Base-by-base conservation (phyloP, 306 rosid species). In the Castanopsis chinensis region DNA sequence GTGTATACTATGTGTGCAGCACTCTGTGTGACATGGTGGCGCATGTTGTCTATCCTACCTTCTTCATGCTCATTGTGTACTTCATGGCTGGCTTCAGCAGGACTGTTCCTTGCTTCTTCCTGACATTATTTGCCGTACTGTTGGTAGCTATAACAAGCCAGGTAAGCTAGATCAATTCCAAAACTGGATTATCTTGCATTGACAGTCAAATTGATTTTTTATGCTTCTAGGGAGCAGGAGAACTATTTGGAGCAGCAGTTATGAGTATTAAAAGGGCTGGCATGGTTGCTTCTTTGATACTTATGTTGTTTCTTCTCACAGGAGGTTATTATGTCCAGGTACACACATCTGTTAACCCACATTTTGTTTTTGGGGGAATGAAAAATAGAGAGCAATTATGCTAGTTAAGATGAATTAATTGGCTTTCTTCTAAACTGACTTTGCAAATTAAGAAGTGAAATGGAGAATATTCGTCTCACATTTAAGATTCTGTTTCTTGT, bases 241-340 rank as follows among this genome's bases (percentile, higher is more conserved):
- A 95, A 77, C 72, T 92, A 6, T 91, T 95, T 85, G 99, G 99
- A 85, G 98, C 98, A 41, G 87, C 97, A 20, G 85, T 91, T 75
- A 79, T 95, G 91, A 92, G 97, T 79, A 86, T 90, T 33, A 86
- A 84, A 89, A 91, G 96, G 76, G 90, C 96, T 61, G 99, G 98
- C 3, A 85, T 87, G 83, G 88, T 86, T 79, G 98, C 99, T 61
- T 86, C 99, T 74, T 78, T 95, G 88, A 76, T 92, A 71, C 90
- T 95, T 13, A 92, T 95, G 99, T 41, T 95, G 20, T 95, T 95
- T 81, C 99, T 95, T 41, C 93, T 95, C 56, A 92, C 97, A 4
- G 98, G 99, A 75, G 99, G 99, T 55, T 95, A 95, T 69, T 95
- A 92, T 80, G 99, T 95, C 3, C 98, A 92, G 99, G 99, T 92